Percentiles rank a stretch among this genome's conserved stretches.
phyloP scores from a whole-genome alignment of 2,329 filamentous ascomycete species.

The Aspergillus sp. region DNA sequence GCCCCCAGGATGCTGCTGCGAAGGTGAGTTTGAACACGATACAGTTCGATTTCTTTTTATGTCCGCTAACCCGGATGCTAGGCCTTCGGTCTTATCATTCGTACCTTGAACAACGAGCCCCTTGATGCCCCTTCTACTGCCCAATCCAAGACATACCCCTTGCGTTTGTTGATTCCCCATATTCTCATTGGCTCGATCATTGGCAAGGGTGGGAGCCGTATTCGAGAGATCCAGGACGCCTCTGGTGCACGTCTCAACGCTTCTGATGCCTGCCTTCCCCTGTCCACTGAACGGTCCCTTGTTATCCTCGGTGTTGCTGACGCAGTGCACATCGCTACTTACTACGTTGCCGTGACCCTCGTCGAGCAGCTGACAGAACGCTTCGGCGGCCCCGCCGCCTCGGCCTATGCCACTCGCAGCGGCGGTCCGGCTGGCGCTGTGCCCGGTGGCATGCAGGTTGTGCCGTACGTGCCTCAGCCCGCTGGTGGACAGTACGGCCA shows the following conservation, averaged over 20 bases:
- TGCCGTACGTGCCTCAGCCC: slow-evolving; percentile 94
- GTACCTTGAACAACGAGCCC: slow-evolving; percentile 95
- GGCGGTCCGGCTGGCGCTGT: slow-evolving; percentile 91
- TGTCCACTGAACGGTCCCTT: slow-evolving; percentile 95
- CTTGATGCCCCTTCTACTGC: slow-evolving; percentile 83
- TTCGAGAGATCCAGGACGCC: slow-evolving; percentile 97
- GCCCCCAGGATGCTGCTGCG: slow-evolving; percentile 91
- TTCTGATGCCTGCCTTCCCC: slow-evolving; percentile 88
- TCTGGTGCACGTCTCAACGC: slow-evolving; percentile 96
- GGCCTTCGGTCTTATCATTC: slow-evolving; percentile 97
- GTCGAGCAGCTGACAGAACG: slow-evolving; percentile 96
- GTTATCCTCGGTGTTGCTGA: slow-evolving; percentile 97
- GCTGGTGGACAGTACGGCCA: slow-evolving; percentile 91
- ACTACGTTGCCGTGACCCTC: slow-evolving; percentile 97
- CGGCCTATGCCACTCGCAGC: slow-evolving; percentile 94
- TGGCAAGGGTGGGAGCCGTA: slow-evolving; percentile 91
- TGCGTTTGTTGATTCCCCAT: slow-evolving; percentile 92
- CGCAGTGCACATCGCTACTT: slow-evolving; percentile 97
- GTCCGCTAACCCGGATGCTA: slow-evolving; percentile 40
- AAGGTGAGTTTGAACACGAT: slow-evolving; percentile 64
- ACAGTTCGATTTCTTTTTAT: not conserved
- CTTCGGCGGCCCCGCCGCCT: slow-evolving; percentile 92
- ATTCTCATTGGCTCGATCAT: slow-evolving; percentile 99
- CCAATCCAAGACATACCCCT: slow-evolving; percentile 95
- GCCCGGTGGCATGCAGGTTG: slow-evolving; percentile 96